Conservation (phyloP, 225 moss, liverwort and hornwort species). For the Marchantia polymorpha region DNA sequence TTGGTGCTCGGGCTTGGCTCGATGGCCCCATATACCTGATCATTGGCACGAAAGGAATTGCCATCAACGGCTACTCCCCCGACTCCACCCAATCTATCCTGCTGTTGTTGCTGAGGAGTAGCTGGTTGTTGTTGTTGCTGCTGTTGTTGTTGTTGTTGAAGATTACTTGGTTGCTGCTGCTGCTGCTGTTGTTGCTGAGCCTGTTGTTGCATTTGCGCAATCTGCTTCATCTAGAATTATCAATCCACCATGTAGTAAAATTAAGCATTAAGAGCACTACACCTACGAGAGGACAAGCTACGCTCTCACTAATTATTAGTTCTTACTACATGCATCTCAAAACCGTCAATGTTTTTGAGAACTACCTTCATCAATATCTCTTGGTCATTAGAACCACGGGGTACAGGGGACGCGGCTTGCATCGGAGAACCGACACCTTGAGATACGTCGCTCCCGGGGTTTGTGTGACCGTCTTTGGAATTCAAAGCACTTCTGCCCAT, state of each 20-base stretch:
- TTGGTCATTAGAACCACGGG: slow-evolving; percentile 77
- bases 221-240: slow-evolving; percentile 77
- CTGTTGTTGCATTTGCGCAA: slow-evolving; percentile 73
- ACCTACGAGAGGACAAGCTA: too few relatives aligned
- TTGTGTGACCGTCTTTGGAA: slow-evolving; percentile 81
- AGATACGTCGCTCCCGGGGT: slow-evolving; percentile 70
- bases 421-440: slow-evolving; percentile 93
- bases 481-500: slow-evolving; percentile 63
- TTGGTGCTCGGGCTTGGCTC: slow-evolving; percentile 66
- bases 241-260: slow-evolving; percentile 33
- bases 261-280: not conserved
- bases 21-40: slow-evolving; percentile 64
- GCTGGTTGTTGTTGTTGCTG: slow-evolving; percentile 73
- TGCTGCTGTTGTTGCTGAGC: slow-evolving; percentile 74
- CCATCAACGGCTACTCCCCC: slow-evolving; percentile 72
- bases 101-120: slow-evolving; percentile 73
- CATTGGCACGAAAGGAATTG: slow-evolving; percentile 82
- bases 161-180: slow-evolving; percentile 62
- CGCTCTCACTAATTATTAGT: too few relatives aligned
- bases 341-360: not conserved
- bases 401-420: slow-evolving; percentile 85
- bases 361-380: slow-evolving; percentile 89
- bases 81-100: slow-evolving; percentile 80
- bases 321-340: too few relatives aligned
- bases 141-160: slow-evolving; percentile 50